Evolutionary conservation across 2,329 filamentous ascomycete species (phyloP).

Genomic region (Epichloe uncinata): DNA sequence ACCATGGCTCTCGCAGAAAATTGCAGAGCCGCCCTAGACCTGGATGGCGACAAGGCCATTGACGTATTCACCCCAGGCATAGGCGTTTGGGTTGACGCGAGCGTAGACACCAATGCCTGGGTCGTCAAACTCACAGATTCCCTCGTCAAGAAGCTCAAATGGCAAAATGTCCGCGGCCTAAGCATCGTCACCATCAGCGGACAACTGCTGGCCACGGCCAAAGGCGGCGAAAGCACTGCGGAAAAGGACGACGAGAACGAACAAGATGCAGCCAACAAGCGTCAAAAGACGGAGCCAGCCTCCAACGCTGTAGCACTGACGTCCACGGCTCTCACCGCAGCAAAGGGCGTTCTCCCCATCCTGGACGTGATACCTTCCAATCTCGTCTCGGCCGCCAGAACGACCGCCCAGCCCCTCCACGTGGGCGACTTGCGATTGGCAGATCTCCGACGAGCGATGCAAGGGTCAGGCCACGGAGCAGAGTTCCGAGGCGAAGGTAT

Average conservation of each 20-base stretch:
- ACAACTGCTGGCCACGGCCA: constrained; percentile 37
- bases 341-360: constrained; percentile 26
- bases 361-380: constrained; percentile 42
- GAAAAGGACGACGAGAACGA: constrained; percentile 29
- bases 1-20: constrained; percentile 67
- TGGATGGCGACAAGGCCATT: constrained; percentile 34
- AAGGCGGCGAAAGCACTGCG: constrained; percentile 25
- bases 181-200: constrained; percentile 91
- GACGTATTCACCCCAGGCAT: constrained; percentile 72
- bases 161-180: constrained; percentile 85
- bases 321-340: constrained; percentile 5
- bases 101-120: constrained; percentile 97
- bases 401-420: constrained; percentile 76
- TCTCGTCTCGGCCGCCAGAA: constrained; percentile 59
- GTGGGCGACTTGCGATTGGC: constrained; percentile 86
- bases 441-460: constrained; percentile 75
- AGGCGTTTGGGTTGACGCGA: constrained; percentile 70
- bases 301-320: constrained; percentile 11
- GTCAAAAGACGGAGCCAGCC: constrained; percentile 30
- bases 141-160: constrained; percentile 76
- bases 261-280: constrained; percentile 34
- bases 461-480: constrained; percentile 66
- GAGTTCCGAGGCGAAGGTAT: constrained; percentile 92
- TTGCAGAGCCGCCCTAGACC: constrained; percentile 55
- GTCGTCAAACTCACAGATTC: constrained; percentile 77